Conservation (phyloP, 1,284 basidiomycete genomes). For the Rhodotorula sp. region DNA sequence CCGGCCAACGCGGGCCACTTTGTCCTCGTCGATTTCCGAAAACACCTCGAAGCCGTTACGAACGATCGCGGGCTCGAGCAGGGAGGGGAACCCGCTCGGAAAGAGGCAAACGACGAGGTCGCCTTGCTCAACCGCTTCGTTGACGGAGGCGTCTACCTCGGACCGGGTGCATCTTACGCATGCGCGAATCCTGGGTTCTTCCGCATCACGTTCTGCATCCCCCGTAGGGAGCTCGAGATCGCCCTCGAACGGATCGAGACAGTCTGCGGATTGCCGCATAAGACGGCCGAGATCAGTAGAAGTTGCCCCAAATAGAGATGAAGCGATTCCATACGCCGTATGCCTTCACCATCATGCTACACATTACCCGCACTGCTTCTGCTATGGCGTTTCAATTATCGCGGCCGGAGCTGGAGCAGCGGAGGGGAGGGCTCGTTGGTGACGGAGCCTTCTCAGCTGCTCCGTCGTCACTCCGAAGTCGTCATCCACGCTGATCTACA, state of each 20-base stretch:
- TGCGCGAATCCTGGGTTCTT: constrained; percentile 38
- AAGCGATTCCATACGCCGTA: no score
- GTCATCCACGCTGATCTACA: no score
- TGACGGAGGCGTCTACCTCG: constrained; percentile 38
- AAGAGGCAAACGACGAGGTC: constrained; percentile 9
- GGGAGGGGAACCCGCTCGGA: neutral
- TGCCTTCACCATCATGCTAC: no score
- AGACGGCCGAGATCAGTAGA: neutral
- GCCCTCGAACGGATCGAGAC: constrained; percentile 21
- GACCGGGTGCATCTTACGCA: constrained; percentile 32
- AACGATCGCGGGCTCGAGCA: neutral
- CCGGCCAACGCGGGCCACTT: constrained; percentile 39
- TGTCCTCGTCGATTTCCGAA: constrained; percentile 34
- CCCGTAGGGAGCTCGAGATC: constrained; percentile 18
- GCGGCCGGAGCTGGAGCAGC: no score
- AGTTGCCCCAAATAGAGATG: no score
- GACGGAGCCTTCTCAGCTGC: no score
- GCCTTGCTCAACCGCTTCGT: constrained; percentile 33
- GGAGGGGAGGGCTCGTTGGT: no score
- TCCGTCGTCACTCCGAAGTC: no score
- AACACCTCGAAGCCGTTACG: constrained; percentile 10
- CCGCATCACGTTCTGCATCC: constrained; percentile 42
- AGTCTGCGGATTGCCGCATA: neutral
- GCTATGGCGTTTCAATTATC: no score
- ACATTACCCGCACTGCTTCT: no score